A percentile compares a stretch with the other conserved stretches of the same genome.
phyloP scores from a whole-genome alignment of 306 rosid genomes.

The Rosa rugosa region DNA sequence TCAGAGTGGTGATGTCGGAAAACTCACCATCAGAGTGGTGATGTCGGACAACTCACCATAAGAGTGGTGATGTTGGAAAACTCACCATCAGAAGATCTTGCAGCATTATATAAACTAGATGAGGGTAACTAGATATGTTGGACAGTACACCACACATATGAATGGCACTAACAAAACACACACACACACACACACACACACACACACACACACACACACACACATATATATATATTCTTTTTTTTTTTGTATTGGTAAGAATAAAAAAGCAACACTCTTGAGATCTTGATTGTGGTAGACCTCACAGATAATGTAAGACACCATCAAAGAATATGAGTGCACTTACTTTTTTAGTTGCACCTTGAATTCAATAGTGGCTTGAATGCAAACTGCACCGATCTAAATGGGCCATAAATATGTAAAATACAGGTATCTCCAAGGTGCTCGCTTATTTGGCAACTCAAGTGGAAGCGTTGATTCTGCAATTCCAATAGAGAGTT shows the following conservation, averaged over 20 bases:
- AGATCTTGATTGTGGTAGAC: background rate
- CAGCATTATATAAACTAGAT: too few relatives aligned
- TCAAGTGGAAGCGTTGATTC: constrained; percentile 39
- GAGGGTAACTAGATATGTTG: too few relatives aligned
- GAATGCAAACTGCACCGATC: background rate
- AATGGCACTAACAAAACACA: too few relatives aligned
- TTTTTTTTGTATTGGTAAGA: background rate
- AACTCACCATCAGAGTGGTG: constrained; percentile 31
- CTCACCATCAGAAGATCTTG: too few relatives aligned
- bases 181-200: too few relatives aligned
- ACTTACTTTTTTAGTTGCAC: background rate
- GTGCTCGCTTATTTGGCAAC: constrained; percentile 56
- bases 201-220: too few relatives aligned
- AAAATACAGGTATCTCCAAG: constrained; percentile 67
- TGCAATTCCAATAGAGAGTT: constrained; percentile 29
- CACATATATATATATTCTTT: too few relatives aligned
- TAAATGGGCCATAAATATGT: background rate
- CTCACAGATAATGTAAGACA: background rate
- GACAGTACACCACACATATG: too few relatives aligned
- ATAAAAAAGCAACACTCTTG: background rate
- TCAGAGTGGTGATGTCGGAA: background rate
- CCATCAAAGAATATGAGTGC: background rate
- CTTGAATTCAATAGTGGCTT: background rate
- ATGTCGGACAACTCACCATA: too few relatives aligned
- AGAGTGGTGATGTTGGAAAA: too few relatives aligned